A percentile compares a stretch with the other conserved stretches of the same genome.
These are phyloP conservation scores for Pichia sp. DNA, from an alignment of 1,139 yeast genomes.

Conservation along the genomic window DNA sequence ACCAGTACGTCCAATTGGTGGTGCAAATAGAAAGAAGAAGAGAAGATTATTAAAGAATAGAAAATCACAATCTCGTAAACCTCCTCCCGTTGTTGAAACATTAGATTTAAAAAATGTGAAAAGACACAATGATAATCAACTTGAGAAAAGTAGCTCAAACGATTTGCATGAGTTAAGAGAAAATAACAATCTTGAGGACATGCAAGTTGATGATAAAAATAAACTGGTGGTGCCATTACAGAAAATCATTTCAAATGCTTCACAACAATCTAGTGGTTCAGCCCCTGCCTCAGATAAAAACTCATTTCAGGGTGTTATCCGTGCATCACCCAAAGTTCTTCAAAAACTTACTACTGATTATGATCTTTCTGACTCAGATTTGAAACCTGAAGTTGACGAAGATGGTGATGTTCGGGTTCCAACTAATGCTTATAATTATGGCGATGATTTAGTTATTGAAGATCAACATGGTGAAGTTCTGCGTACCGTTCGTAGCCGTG, in stretches of 20 bases:
- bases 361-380: conserved; percentile 17
- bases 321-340: conserved; percentile 13
- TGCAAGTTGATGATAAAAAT: neutral
- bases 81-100: conserved; percentile 24
- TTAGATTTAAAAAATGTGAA: conserved; percentile 17
- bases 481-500: conserved; percentile 18
- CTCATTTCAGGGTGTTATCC: conserved; percentile 10
- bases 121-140: conserved; percentile 21
- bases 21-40: conserved; percentile 48
- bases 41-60: conserved; percentile 32
- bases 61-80: conserved; percentile 24
- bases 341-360: conserved; percentile 16
- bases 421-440: conserved; percentile 66
- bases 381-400: conserved; percentile 22
- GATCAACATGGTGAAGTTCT: conserved; percentile 78
- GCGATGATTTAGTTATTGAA: conserved; percentile 63
- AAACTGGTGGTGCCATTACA: conserved; percentile 9
- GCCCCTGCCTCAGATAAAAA: neutral
- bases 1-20: conserved; percentile 76
- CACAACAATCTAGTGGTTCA: neutral
- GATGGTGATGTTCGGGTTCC: conserved; percentile 29
- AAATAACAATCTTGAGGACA: conserved; percentile 13
- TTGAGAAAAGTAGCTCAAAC: conserved; percentile 24
- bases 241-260: conserved; percentile 9
- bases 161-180: conserved; percentile 30